Conservation (phyloP, 345 rosid species). For the Bruguiera parviflora region DNA sequence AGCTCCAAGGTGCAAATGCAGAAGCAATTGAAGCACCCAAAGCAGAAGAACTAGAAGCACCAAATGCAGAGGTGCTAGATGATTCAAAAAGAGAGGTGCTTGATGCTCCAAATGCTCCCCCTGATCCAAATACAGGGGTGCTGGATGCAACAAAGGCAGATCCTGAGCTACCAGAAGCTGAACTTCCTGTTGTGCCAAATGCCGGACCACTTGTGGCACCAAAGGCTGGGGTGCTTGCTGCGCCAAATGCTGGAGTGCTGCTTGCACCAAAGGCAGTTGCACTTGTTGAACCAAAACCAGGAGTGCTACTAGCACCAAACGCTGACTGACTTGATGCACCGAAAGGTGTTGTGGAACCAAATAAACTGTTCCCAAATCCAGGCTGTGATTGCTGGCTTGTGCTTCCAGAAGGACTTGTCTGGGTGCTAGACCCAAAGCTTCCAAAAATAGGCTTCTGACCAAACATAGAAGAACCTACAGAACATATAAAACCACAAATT, state of each 20-base stretch:
- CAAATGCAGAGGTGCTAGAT: constrained; percentile 45
- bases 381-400: constrained; percentile 67
- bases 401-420: constrained; percentile 58
- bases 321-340: constrained; percentile 51
- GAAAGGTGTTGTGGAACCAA: constrained; percentile 67
- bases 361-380: constrained; percentile 57
- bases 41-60: constrained; percentile 45
- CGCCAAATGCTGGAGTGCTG: constrained; percentile 51
- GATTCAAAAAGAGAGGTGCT: constrained; percentile 21
- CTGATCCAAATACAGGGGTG: constrained; percentile 27
- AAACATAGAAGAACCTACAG: constrained; percentile 54
- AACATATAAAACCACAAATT: neutral
- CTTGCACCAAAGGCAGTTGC: constrained; percentile 53
- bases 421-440: constrained; percentile 68
- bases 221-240: constrained; percentile 37
- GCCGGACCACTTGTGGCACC: constrained; percentile 41
- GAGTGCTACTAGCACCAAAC: constrained; percentile 26
- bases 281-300: constrained; percentile 21
- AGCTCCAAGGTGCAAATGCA: constrained; percentile 26
- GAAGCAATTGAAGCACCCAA: constrained; percentile 42
- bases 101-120: constrained; percentile 45
- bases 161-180: constrained; percentile 42
- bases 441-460: constrained; percentile 81
- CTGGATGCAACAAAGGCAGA: constrained; percentile 46
- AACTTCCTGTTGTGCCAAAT: constrained; percentile 41